Conservation (phyloP, 306 rosid genomes). For the Vigna nakashimae region DNA sequence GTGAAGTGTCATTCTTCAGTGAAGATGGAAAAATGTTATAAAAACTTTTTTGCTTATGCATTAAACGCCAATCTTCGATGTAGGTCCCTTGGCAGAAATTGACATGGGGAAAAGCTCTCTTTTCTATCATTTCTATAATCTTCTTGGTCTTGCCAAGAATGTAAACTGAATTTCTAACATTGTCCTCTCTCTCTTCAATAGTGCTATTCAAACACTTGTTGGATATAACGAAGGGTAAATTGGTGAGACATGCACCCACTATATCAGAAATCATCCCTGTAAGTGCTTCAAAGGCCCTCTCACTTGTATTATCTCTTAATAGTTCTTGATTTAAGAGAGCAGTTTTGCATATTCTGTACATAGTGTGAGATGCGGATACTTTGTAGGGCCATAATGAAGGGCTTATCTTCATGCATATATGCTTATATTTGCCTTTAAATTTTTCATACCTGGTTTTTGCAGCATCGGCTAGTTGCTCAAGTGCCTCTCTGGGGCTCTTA, state of each 20-base stretch:
- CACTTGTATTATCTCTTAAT: slow-evolving; percentile 27
- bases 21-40: slow-evolving; percentile 40
- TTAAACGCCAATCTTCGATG: slow-evolving; percentile 76
- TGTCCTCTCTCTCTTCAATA: slow-evolving; percentile 77
- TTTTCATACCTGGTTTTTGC: slow-evolving; percentile 61
- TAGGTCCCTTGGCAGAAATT: slow-evolving; percentile 45
- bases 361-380: slow-evolving; percentile 67
- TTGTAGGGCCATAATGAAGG: slow-evolving; percentile 74
- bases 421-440: slow-evolving; percentile 36
- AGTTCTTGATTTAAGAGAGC: slow-evolving; percentile 52
- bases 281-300: slow-evolving; percentile 56
- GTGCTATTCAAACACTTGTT: slow-evolving; percentile 52
- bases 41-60: slow-evolving; percentile 47
- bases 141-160: slow-evolving; percentile 67
- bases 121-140: slow-evolving; percentile 64
- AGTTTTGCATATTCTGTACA: slow-evolving; percentile 80
- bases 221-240: slow-evolving; percentile 60
- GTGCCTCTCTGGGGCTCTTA: slow-evolving; percentile 55
- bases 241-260: slow-evolving; percentile 76
- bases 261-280: slow-evolving; percentile 65
- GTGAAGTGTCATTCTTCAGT: slow-evolving; percentile 41
- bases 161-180: slow-evolving; percentile 68
- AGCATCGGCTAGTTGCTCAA: slow-evolving; percentile 57
- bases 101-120: slow-evolving; percentile 47
- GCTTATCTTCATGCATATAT: slow-evolving; percentile 45